A percentile compares a stretch with the other conserved stretches of the same genome.
These are phyloP conservation scores for Helianthus tuberosus DNA, from an alignment of 129 eudicot species.

Conservation along the genomic window DNA sequence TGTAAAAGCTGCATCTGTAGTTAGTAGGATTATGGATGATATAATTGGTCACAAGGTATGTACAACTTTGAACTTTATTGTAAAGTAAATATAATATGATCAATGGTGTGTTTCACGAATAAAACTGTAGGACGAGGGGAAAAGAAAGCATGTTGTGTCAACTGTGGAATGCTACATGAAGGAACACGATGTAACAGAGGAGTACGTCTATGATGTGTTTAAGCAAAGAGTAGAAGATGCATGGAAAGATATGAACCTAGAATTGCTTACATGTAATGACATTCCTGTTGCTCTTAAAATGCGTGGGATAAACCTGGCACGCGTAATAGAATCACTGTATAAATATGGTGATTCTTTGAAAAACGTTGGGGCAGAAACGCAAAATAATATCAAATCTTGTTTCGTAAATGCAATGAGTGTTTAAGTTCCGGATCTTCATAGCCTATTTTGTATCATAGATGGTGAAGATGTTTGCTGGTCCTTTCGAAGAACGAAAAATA, in stretches of 20 bases:
- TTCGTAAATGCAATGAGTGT: not conserved
- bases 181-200: constrained; percentile 28
- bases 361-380: constrained; percentile 3
- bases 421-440: not conserved
- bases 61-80: not conserved
- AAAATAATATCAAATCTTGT: constrained; percentile 4
- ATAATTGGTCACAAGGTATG: constrained; percentile 22
- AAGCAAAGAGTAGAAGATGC: constrained; percentile 29
- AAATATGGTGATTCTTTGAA: constrained; percentile 25
- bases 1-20: not conserved
- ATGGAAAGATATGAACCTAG: constrained; percentile 42
- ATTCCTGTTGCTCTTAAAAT: constrained; percentile 20
- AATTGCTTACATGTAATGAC: constrained; percentile 1
- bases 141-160: constrained; percentile 36
- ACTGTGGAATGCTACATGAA: constrained; percentile 40
- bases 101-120: not conserved
- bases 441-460: not conserved
- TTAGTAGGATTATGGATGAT: constrained; percentile 37
- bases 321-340: not conserved
- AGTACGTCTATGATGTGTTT: constrained; percentile 16
- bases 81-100: not conserved
- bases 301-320: constrained; percentile 25
- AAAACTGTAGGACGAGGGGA: constrained; percentile 32
- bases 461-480: not conserved
- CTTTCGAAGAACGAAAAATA: not conserved